phyloP scores from a whole-genome alignment of 2,329 filamentous ascomycete species.

The Phyllosticta citriasiana region DNA sequence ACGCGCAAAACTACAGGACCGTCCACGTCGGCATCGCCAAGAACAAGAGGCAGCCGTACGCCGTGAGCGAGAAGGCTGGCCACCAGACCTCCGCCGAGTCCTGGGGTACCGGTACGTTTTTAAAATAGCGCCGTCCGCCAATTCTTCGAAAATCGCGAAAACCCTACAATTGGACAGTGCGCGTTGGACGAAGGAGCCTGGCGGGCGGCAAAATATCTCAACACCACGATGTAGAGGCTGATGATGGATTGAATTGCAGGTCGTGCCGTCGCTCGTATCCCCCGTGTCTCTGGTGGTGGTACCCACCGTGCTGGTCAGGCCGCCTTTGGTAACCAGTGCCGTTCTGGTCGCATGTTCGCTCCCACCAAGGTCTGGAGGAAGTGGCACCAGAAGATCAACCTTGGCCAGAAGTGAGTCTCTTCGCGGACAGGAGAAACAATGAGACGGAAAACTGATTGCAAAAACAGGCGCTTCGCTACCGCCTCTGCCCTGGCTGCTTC shows the following conservation, averaged over 20 bases:
- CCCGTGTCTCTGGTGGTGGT: conserved; percentile 99
- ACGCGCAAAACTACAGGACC: conserved; percentile 37
- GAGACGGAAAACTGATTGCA: conserved; percentile 16
- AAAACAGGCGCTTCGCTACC: conserved; percentile 79
- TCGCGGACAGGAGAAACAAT: conserved; percentile 12
- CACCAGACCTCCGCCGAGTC: conserved; percentile 99
- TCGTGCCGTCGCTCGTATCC: conserved; percentile 99
- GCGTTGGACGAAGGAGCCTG: neutral
- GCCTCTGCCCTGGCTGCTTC: conserved; percentile 95
- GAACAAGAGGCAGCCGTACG: conserved; percentile 99
- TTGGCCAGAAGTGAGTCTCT: conserved; percentile 76
- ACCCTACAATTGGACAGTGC: conserved; percentile 5
- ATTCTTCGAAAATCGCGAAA: conserved; percentile 15
- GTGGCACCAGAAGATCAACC: conserved; percentile 99
- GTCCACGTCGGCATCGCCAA: conserved; percentile 99
- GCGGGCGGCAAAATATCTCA: neutral
- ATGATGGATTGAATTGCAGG: conserved; percentile 42
- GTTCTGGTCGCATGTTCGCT: conserved; percentile 99
- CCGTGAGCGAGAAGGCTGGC: conserved; percentile 99
- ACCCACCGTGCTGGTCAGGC: conserved; percentile 99
- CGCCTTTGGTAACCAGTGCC: conserved; percentile 99
- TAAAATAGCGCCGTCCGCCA: conserved; percentile 3
- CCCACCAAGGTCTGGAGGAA: conserved; percentile 99
- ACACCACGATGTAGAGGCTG: neutral
- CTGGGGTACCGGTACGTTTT: conserved; percentile 89